Evolutionary conservation across 345 rosid species (phyloP), one percentile per base, ranked within the genome.

Genomic region (Xanthoceras sorbifolium): DNA sequence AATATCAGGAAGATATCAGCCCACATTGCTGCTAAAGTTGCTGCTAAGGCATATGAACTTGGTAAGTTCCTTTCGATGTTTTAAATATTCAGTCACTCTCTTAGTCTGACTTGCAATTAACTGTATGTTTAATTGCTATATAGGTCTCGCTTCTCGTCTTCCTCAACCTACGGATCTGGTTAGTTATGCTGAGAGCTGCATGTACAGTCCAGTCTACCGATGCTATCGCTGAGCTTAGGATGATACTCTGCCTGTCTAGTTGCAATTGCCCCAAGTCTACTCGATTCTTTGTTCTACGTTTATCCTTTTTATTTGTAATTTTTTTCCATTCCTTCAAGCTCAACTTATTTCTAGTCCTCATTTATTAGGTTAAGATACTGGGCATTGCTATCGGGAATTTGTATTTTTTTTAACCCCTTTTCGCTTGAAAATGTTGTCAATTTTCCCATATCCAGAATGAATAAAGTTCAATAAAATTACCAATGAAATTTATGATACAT

Each of bases 1-100:
- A 86, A 91, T 83, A 96, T 96, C 84, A 82, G 99, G 78, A 77
- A 90, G 84, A 96, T 96, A 73, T 96, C 99, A 36, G 99, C 97
- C 18, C 79, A 85, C 62, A 96, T 96, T 67, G 97, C 98, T 60
- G 97, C 97, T 52, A 85, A 83, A 38, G 98, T 96, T 18, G 98
- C 98, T 61, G 97, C 93, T 25, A 96, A 87, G 84, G 93, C 91
- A 64, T 96, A 96, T 82, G 97, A 93, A 78, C 97, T 93, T 17
- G 97, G 98, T 94, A 71, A 86, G 94, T 79, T 64, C 22, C 64
- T 31, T 67, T 59, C 64, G 10, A 12, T 71, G 9, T 11, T 10
- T 12, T 52, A 40, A 50, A 61, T 34, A 20, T 52, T 42, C 12
- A 11, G 46, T 42, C 46, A 23, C 59, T 0, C 0, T 29, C 36